These are phyloP conservation scores for Dactylonectria estremocensis DNA, from an alignment of 2,329 filamentous ascomycete genomes.

Conservation along the genomic window DNA sequence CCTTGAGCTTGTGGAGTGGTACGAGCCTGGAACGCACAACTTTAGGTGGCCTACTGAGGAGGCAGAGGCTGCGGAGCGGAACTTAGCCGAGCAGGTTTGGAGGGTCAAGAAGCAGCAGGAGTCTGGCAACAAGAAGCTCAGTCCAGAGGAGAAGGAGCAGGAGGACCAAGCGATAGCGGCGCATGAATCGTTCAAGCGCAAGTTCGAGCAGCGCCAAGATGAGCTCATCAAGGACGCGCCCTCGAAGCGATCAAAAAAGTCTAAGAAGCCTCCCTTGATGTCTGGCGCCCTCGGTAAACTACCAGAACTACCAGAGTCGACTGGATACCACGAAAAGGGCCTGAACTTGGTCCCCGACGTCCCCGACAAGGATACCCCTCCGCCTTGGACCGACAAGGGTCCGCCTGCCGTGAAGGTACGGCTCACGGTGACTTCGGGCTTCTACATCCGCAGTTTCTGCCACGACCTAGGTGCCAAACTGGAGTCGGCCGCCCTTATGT, in stretches of 20 bases:
- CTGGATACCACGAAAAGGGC: conserved; percentile 58
- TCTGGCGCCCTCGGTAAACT: conserved; percentile 70
- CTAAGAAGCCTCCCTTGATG: conserved; percentile 64
- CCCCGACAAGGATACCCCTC: conserved; percentile 63
- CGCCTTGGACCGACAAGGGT: conserved; percentile 72
- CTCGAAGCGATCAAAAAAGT: conserved; percentile 51
- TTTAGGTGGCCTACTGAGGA: conserved; percentile 87
- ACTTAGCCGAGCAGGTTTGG: conserved; percentile 81
- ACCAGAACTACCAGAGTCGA: conserved; percentile 65
- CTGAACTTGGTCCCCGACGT: conserved; percentile 68
- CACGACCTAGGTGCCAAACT: conserved; percentile 91
- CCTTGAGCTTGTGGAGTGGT: conserved; percentile 87
- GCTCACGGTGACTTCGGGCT: conserved; percentile 95
- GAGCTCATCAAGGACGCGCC: conserved; percentile 68
- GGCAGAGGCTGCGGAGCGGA: conserved; percentile 81
- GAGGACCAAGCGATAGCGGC: conserved; percentile 69
- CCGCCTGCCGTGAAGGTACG: conserved; percentile 86
- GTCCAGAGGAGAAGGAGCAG: conserved; percentile 68
- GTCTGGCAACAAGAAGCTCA: conserved; percentile 64
- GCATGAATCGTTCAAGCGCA: conserved; percentile 71
- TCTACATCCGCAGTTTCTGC: conserved; percentile 95
- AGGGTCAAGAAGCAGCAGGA: conserved; percentile 72
- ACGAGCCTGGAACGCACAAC: conserved; percentile 84
- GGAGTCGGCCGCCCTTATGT: conserved; percentile 88
- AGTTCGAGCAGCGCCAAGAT: conserved; percentile 72